Evolutionary conservation across 116 monocot genomes (phyloP), one percentile per base, ranked within the genome.

Genomic region (Dioscorea cayenensis): DNA sequence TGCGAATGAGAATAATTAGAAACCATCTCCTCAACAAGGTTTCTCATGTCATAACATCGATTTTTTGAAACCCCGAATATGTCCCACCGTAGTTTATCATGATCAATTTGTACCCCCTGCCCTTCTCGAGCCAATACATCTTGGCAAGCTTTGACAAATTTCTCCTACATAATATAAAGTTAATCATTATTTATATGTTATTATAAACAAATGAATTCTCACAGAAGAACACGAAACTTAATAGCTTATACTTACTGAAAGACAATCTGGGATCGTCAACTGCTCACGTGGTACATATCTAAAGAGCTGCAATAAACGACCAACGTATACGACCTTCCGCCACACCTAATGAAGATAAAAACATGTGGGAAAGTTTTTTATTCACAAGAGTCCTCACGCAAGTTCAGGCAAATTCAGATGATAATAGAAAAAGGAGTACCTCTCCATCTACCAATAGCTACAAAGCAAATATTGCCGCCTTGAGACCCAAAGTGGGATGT

Each of bases 241-340:
- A 19, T 13, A 87, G 28, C 7, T 3, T 72, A 19, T 13, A 87
- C 95, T 95, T 71, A 99, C 99, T 99, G 99, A 71, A 99, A 99
- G 37, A 99, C 99, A 69, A 64, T 99, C 99, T 7, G 94, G 99
- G 73, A 99, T 99, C 14, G 99, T 99, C 83, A 99, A 60, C 79
- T 99, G 99, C 73, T 99, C 94, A 12, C 94, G 88, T 72, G 99
- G 89, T 21, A 99, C 99, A 71, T 99, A 99, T 83, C 80, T 84
- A 69, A 99, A 99, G 64, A 99, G 80, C 66, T 99, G 99, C 80
- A 99, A 70, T 4, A 99, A 87, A 28, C 90, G 78, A 74, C 94
- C 99, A 6, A 91, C 87, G 60, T 91, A 99, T 3, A 94, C 91
- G 11, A 99, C 94, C 67, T 94, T 93, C 51, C 83, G 77, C 94